Evolutionary conservation across 768 basidiomycete genomes (phyloP).

Genomic region (Lentinus brumalis): DNA sequence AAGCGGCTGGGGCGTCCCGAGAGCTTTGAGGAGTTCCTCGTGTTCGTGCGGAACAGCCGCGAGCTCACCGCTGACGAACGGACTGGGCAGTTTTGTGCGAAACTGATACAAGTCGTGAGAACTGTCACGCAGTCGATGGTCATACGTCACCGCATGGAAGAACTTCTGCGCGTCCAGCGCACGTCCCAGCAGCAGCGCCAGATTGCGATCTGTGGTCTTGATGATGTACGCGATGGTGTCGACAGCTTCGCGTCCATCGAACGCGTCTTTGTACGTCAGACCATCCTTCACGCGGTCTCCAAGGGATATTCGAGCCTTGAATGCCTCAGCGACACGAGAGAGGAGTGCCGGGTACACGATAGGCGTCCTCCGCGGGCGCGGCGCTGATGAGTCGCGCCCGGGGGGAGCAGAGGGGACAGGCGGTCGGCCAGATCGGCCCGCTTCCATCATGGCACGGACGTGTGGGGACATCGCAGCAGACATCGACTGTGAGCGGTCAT

Average conservation of each 20-base stretch:
- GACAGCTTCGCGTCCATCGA: conserved; percentile 96
- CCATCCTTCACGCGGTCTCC: conserved; percentile 91
- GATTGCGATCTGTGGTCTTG: conserved; percentile 95
- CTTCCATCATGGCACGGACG: conserved; percentile 47
- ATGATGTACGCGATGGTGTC: conserved; percentile 98
- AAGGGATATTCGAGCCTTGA: conserved; percentile 77
- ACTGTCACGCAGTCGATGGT: conserved; percentile 91
- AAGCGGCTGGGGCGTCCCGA: conserved; percentile 17
- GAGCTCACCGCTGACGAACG: conserved; percentile 81
- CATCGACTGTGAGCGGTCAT: conserved; percentile 79
- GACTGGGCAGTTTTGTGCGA: conserved; percentile 76
- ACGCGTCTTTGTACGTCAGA: conserved; percentile 93
- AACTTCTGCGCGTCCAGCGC: conserved; percentile 98
- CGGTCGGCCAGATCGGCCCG: conserved; percentile 30
- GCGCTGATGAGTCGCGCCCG: conserved; percentile 38
- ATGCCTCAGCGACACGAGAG: conserved; percentile 92
- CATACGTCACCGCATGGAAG: conserved; percentile 99
- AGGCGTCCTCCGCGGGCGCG: conserved; percentile 55
- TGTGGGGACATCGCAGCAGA: conserved; percentile 57
- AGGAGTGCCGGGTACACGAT: conserved; percentile 94
- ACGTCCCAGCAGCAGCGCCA: conserved; percentile 92
- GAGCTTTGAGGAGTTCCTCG: conserved; percentile 31
- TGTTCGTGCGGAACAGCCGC: conserved; percentile 40
- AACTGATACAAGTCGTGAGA: conserved; percentile 92
- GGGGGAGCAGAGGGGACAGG: conserved; percentile 26